These are phyloP conservation scores for Cordyceps farinosa DNA, from an alignment of 2,329 filamentous ascomycete genomes.

Conservation along the genomic window DNA sequence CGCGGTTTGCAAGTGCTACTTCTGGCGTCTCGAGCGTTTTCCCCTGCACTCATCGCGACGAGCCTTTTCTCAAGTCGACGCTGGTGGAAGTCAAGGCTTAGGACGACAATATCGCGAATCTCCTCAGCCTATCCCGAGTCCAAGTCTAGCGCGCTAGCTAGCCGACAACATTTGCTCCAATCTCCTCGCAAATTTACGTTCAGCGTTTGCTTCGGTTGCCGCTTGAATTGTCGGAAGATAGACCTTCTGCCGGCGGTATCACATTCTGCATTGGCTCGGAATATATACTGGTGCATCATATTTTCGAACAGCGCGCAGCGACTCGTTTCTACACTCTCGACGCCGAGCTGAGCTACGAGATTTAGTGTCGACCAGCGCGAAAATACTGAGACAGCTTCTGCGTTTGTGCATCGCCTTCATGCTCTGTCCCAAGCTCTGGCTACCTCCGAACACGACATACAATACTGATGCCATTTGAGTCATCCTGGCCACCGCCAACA, in stretches of 20 bases:
- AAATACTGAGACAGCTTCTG: constrained; percentile 1
- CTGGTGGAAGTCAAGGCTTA: neutral
- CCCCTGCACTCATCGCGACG: neutral
- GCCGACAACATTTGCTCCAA: neutral
- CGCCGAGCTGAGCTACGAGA: neutral
- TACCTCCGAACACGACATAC: neutral
- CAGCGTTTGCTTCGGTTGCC: neutral
- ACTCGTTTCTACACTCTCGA: neutral
- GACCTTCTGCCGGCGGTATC: neutral
- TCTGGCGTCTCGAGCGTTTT: neutral
- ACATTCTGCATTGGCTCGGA: neutral
- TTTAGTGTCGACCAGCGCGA: constrained; percentile 2
- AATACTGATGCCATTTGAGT: neutral
- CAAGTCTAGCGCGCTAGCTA: neutral
- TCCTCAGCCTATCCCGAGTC: neutral
- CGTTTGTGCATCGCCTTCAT: neutral
- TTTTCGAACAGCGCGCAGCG: neutral
- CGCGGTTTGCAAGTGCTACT: constrained; percentile 8
- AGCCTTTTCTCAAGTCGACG: neutral
- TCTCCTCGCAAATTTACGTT: neutral
- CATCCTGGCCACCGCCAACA: neutral
- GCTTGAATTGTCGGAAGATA: neutral
- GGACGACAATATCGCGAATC: neutral
- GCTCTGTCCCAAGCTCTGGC: no score
- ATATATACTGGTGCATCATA: neutral